Evolutionary conservation across 1,284 basidiomycete genomes (phyloP), one percentile per base, ranked within the genome.

Genomic region (Quambalaria eucalypti): DNA sequence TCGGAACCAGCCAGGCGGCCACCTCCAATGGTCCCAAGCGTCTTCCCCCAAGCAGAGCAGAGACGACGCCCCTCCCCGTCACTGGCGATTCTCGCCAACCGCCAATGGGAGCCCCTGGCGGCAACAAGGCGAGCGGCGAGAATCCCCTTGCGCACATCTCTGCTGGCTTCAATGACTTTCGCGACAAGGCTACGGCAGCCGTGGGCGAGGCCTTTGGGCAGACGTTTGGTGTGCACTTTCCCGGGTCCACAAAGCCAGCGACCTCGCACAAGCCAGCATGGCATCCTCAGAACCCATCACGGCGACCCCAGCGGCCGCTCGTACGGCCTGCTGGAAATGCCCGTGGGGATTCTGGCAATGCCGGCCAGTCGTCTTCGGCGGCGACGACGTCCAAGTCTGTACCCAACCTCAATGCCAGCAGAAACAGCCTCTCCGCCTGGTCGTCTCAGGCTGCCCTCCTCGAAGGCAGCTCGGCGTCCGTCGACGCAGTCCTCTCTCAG

Each of bases 361-460:
- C 16, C 21, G 12, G 21, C 4, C n/a, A n/a, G n/a, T n/a, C n/a
- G n/a, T n/a, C n/a, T n/a, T n/a, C n/a, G n/a, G n/a, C n/a, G n/a
- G 42, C 42, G 12, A 46, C 19, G 21, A 46, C 4, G 21, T 46
- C 42, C 5, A 46, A 46, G 42, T 46, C 42, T 26, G 25, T 26
- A 26, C 42, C 42, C 21, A 26, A 46, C 19, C 19, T 46, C 12
- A 46, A 26, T 21, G 19, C 21, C 19, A 26, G 21, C 14, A 21
- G 42, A 12, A 19, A 12, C 12, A 46, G 42, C 38, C 57, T 84
- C 80, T 67, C 82, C 82, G 68, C 51, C 29, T 63, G 59, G 50
- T 66, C 59, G 33, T 68, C 62, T 25, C 56, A 57, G 16, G 59
- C 57, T 21, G 56, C 87, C 83, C 12, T 83, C 84, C 1, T 53